These are phyloP conservation scores for Saitoella complicata DNA, from an alignment of 805 yeast species.

Conservation along the genomic window DNA sequence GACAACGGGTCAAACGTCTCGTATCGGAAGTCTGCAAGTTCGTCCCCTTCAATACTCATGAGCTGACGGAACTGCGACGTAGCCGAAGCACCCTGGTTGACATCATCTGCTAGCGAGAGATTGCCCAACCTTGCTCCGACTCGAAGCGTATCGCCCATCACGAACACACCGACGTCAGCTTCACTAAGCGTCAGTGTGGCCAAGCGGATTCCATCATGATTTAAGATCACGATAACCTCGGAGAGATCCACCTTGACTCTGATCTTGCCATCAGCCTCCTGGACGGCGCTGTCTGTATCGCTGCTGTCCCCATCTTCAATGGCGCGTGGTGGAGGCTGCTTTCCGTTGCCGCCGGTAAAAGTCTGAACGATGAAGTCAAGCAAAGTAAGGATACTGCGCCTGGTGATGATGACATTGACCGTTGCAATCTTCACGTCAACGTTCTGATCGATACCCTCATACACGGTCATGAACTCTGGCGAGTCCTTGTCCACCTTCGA, in stretches of 20 bases:
- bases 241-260: conserved; percentile 52
- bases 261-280: conserved; percentile 23
- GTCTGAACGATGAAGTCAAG: conserved; percentile 72
- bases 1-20: conserved; percentile 57
- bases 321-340: conserved; percentile 38
- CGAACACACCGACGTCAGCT: conserved; percentile 47
- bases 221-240: conserved; percentile 56
- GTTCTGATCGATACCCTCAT: conserved; percentile 47
- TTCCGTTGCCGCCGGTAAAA: conserved; percentile 32
- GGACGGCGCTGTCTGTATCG: conserved; percentile 9
- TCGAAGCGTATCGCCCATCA: conserved; percentile 65
- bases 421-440: conserved; percentile 62
- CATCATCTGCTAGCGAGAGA: conserved; percentile 33
- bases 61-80: conserved; percentile 42
- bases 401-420: conserved; percentile 53
- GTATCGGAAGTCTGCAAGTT: conserved; percentile 66
- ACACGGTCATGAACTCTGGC: conserved; percentile 13
- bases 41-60: conserved; percentile 64
- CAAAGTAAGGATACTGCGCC: conserved; percentile 62
- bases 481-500: conserved; percentile 12
- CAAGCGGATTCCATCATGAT: conserved; percentile 67
- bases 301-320: conserved; percentile 3
- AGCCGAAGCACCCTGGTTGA: conserved; percentile 38
- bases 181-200: conserved; percentile 65
- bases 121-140: conserved; percentile 63